Conservation (phyloP, 306 rosid genomes). For the Prunus persica region DNA sequence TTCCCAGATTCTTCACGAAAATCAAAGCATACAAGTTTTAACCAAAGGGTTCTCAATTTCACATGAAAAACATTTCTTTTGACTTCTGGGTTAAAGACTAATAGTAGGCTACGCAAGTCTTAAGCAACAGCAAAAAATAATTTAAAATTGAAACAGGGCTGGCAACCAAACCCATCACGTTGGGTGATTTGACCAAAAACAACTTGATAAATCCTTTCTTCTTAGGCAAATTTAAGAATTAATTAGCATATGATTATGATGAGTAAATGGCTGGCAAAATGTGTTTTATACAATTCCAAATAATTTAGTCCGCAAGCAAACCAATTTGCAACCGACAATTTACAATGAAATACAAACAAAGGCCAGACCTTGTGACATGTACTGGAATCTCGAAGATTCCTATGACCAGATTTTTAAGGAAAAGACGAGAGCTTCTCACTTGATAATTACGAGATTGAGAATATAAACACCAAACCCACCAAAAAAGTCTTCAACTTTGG, state of each 20-base stretch:
- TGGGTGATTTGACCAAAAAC: background rate
- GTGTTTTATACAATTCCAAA: slow-evolving; percentile 7
- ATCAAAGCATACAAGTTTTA: too few relatives aligned
- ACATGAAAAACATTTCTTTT: too few relatives aligned
- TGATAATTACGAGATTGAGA: background rate
- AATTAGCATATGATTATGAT: background rate
- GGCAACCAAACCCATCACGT: background rate
- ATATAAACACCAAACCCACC: slow-evolving; percentile 4
- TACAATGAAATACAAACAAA: background rate
- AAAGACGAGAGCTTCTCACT: background rate
- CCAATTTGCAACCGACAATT: background rate
- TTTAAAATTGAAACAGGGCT: background rate
- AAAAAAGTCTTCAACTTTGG: background rate
- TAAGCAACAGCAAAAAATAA: background rate
- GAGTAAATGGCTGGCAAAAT: background rate
- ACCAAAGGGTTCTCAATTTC: too few relatives aligned
- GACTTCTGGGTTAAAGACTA: too few relatives aligned
- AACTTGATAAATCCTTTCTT: background rate
- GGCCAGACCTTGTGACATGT: background rate
- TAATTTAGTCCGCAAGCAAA: background rate
- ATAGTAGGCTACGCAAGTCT: too few relatives aligned
- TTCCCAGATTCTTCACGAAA: too few relatives aligned
- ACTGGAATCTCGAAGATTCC: background rate
- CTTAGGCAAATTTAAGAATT: background rate
- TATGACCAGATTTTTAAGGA: background rate